Evolutionary conservation across 2,329 filamentous ascomycete genomes (phyloP), one percentile per base, ranked within the genome.

Genomic region (Epichloe scottii): DNA sequence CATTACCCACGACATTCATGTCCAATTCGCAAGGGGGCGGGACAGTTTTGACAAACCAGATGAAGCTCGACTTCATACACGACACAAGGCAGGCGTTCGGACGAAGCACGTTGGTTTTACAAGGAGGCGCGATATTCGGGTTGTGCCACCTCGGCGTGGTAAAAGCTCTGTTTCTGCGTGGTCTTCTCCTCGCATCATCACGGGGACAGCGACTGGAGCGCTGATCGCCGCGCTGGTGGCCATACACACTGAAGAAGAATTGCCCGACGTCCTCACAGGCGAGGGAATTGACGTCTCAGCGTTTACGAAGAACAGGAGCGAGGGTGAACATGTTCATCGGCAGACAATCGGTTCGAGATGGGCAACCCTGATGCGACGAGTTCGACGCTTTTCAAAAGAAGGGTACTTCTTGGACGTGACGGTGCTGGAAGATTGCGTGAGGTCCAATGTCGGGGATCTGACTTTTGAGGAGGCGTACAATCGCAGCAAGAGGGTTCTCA

Each of bases 401-500:
- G 89, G 89, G 0, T 89, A 94, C 61, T 86, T 95, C 53, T 76
- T 95, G 33, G 89, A 96, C 63, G 81, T 88, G 3, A 80, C 77
- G 40, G 84, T 94, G 10, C 69, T 97, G 44, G 89, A 94, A 62
- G 81, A 90, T 53, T 91, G 88, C 58, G 85, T 96, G 14, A 78
- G 85, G 52, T 81, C 84, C 14, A 95, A 95, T 58, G 82, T 95
- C 14, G 90, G 89, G 10, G 86, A 95, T 60, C 65, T 95, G 55
- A 96, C 90, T 0, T 97, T 97, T 61, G 88, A 94, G 66, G 91
- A 96, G 68, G 91, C 91, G 0, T 95, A 90, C 62, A 79, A 83
- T 48, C 81, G 82, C 54, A 95, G 89, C 39, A 93, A 93, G 62
- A 76, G 89, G 48, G 82, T 95, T 3, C 71, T 97, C 58, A 96